Percentiles rank a stretch among this genome's conserved stretches.
Conservation (phyloP, 2,329 filamentous ascomycete genomes). For the Epicoccum sorghinum region DNA sequence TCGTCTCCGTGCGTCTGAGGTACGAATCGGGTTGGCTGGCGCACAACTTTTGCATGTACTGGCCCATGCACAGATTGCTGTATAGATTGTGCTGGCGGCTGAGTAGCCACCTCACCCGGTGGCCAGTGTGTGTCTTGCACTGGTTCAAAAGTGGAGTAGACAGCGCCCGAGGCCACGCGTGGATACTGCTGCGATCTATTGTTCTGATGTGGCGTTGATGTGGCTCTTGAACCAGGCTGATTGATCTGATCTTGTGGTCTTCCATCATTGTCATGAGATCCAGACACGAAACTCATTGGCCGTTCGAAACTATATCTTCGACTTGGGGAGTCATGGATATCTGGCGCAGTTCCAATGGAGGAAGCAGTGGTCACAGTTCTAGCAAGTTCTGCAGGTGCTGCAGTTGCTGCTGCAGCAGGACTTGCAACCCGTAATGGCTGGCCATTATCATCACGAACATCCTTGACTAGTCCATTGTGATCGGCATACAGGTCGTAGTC, state of each 20-base stretch:
- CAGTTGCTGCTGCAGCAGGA: background rate
- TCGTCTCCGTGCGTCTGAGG: background rate
- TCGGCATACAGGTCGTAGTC: constrained; percentile 47
- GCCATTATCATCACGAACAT: constrained; percentile 36
- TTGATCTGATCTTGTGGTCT: constrained; percentile 47
- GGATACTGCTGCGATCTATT: constrained; percentile 19
- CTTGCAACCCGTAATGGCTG: constrained; percentile 33
- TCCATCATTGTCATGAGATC: constrained; percentile 41
- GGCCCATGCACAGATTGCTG: constrained; percentile 4
- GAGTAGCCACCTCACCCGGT: background rate
- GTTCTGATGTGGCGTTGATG: constrained; percentile 14
- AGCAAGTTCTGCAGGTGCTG: constrained; percentile 10
- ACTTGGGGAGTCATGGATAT: constrained; percentile 26
- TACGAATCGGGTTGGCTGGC: constrained; percentile 13
- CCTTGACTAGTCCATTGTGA: constrained; percentile 46
- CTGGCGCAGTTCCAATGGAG: constrained; percentile 7
- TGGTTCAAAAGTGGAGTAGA: constrained; percentile 19
- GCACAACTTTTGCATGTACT: constrained; percentile 7
- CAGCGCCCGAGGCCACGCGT: constrained; percentile 6
- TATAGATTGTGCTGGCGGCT: constrained; percentile 4
- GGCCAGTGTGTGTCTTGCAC: constrained; percentile 13
- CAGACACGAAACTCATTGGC: constrained; percentile 48
- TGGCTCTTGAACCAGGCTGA: constrained; percentile 15
- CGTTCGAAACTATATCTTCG: constrained; percentile 40
- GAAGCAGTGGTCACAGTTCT: constrained; percentile 10